Evolutionary conservation across 208 protist genomes (phyloP), one percentile per base, ranked within the genome.

Genomic region (Crithidia bombi): DNA sequence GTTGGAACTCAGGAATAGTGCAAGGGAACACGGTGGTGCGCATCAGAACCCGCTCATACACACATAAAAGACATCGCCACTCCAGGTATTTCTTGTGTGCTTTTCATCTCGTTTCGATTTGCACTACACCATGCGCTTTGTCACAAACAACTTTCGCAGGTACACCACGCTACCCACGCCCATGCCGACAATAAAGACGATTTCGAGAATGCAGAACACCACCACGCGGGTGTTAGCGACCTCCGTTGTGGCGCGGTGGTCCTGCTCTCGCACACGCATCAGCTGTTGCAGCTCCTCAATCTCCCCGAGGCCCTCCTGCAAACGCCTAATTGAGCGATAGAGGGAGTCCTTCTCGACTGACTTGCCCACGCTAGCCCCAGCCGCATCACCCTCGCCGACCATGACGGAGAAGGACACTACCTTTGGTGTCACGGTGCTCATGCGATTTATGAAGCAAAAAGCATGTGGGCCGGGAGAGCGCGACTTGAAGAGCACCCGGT

Each of bases 391-490:
- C 39, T 87, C 70, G 26, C 79, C 83, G 19, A 92, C 80, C 12
- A 78, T 36, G 11, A 96, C 80, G 3, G 79, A 81, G 61, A 97
- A 92, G 17, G 85, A 65, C 17, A 97, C 90, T 28, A 92, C 78
- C 71, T 97, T 97, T 21, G 39, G 41, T 4, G 87, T 91, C 0
- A 96, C 12, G 9, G 81, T 93, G 65, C 86, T 92, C 89, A 97
- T 96, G 35, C 61, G 75, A 71, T 97, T 97, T 14, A 75, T 87
- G 56, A 97, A 96, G 81, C 93, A 97, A 47, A 97, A 94, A 32
- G 63, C 52, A 78, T 96, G 81, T 26, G 65, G 44, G 25, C 92
- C 93, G 3, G 78, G 46, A 12, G 65, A 44, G 19, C 73, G 66
- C 41, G 91, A 68, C 75, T 92, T 96, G 82, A 94, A 97, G 26